A percentile compares a stretch with the other conserved stretches of the same genome.
Conservation (phyloP, 495 filamentous ascomycete genomes). For the Pseudoneurospora amorphoporcata region DNA sequence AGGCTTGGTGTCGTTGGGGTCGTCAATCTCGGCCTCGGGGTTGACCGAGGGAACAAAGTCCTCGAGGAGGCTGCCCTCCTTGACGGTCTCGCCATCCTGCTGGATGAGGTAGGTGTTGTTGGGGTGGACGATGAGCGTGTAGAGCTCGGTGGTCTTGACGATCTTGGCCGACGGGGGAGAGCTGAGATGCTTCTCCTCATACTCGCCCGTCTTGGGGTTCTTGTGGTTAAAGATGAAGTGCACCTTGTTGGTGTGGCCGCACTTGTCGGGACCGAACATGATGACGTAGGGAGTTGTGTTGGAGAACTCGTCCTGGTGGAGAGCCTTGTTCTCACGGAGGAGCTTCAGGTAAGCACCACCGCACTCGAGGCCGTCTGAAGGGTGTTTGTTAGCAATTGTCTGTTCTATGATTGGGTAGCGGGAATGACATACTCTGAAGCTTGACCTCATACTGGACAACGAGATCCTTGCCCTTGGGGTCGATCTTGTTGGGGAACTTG, state of each 20-base stretch:
- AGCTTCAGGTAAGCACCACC: slow-evolving; percentile 99
- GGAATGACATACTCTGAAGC: slow-evolving; percentile 70
- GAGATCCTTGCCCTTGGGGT: slow-evolving; percentile 92
- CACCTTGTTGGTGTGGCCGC: slow-evolving; percentile 97
- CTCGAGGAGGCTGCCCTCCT: slow-evolving; percentile 86
- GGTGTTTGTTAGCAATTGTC: slow-evolving; percentile 6
- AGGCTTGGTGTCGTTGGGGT: slow-evolving; percentile 91
- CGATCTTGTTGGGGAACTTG: slow-evolving; percentile 93
- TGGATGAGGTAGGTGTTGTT: slow-evolving; percentile 91
- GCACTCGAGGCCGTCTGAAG: slow-evolving; percentile 82
- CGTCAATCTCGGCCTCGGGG: slow-evolving; percentile 92
- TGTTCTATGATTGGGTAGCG: background rate
- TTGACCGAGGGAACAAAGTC: slow-evolving; percentile 92
- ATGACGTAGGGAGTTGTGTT: slow-evolving; percentile 96
- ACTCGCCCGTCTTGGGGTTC: slow-evolving; percentile 99
- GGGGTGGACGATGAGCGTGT: slow-evolving; percentile 90
- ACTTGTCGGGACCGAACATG: slow-evolving; percentile 99
- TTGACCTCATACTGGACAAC: slow-evolving; percentile 99
- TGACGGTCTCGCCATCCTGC: slow-evolving; percentile 75
- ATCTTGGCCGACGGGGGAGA: slow-evolving; percentile 75
- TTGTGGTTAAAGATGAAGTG: slow-evolving; percentile 99
- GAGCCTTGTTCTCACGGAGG: slow-evolving; percentile 91
- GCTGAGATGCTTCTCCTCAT: slow-evolving; percentile 98
- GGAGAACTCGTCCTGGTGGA: slow-evolving; percentile 95
- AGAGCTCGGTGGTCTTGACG: slow-evolving; percentile 82